Evolutionary conservation across 495 filamentous ascomycete genomes (phyloP).

Genomic region (Talaromyces liani): DNA sequence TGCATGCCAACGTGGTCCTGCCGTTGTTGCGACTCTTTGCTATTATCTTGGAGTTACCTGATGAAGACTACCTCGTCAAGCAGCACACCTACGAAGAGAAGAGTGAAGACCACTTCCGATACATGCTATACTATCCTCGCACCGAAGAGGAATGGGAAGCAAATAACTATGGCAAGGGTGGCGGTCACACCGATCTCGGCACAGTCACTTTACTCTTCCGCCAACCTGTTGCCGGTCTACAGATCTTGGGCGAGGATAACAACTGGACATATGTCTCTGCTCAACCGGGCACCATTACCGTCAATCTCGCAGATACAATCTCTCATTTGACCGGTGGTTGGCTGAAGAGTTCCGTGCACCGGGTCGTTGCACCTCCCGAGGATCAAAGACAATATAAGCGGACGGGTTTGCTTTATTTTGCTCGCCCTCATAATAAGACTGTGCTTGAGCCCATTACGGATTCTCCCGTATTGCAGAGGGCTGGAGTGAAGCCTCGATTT

Average conservation of each 20-base stretch:
- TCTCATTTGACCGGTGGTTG: slow-evolving; percentile 35
- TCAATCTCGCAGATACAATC: slow-evolving; percentile 42
- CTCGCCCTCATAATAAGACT: slow-evolving; percentile 27
- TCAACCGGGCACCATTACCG: slow-evolving; percentile 31
- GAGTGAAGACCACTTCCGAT: slow-evolving; percentile 44
- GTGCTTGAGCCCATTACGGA: slow-evolving; percentile 6
- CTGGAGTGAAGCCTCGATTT: slow-evolving; percentile 1
- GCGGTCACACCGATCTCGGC: slow-evolving; percentile 33
- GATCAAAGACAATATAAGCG: slow-evolving; percentile 41
- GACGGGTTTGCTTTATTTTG: slow-evolving; percentile 43
- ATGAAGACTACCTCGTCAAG: slow-evolving; percentile 39
- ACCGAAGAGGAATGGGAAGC: slow-evolving; percentile 33
- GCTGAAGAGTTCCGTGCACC: slow-evolving; percentile 41
- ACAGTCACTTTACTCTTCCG: slow-evolving; percentile 41
- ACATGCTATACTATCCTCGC: slow-evolving; percentile 45
- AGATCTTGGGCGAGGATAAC: slow-evolving; percentile 25
- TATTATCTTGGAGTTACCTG: slow-evolving; percentile 41
- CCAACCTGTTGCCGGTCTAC: slow-evolving; percentile 48
- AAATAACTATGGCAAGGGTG: slow-evolving; percentile 23
- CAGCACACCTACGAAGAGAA: slow-evolving; percentile 40
- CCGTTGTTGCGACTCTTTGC: slow-evolving; percentile 46
- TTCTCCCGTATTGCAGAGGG: not conserved
- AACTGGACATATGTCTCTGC: slow-evolving; percentile 24
- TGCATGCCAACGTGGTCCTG: slow-evolving; percentile 42
- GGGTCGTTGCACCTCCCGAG: slow-evolving; percentile 38